Evolutionary conservation across 1,284 basidiomycete genomes (phyloP), one percentile per base, ranked within the genome.

Genomic region (Phylloboletellus chloephorus): DNA sequence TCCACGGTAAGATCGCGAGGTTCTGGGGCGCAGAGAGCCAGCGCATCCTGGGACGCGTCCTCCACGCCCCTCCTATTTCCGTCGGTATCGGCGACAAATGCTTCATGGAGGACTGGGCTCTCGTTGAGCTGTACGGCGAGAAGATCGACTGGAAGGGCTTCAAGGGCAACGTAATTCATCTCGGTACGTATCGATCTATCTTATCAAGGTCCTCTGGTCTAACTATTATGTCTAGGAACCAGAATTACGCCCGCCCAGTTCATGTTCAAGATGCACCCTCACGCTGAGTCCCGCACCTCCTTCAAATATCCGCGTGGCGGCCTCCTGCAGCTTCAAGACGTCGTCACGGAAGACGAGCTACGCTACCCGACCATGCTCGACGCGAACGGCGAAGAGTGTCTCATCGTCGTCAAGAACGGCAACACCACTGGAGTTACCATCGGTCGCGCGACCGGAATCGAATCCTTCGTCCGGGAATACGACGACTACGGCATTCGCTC

Each of bases 351-450:
- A 16, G 35, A 47, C 23, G 54, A 64, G 16, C 54, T 69, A 47
- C 51, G 42, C 31, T n/a, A 19, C 19, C 40, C 39, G 4, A 47
- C 43, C 35, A 52, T 47, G 46, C 24, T 40, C 21, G 64, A 66
- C 46, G 10, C 24, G 4, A 42, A 61, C 30, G 39, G 44, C 35
- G 51, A 64, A 19, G 28, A 42, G 12, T 59, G 50, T 45, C 35
- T 66, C n/a, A 34, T 64, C 22, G 67, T 68, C 16, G 20, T 67
- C 37, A 67, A 69, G 59, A 49, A 43, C 39, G 63, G 66, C 31
- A 39, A 39, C 29, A 39, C 52, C 25, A 60, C 63, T 10, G 58
- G 51, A 40, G 28, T 53, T 28, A 68, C 63, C 24, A 26, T 66
- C 29, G 65, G 66, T 31, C 56, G 56, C n/a, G 43, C 42, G 2